A percentile compares a stretch with the other conserved stretches of the same genome.
These are phyloP conservation scores for Carallia brachiata DNA, from an alignment of 345 rosid species.

Conservation along the genomic window DNA sequence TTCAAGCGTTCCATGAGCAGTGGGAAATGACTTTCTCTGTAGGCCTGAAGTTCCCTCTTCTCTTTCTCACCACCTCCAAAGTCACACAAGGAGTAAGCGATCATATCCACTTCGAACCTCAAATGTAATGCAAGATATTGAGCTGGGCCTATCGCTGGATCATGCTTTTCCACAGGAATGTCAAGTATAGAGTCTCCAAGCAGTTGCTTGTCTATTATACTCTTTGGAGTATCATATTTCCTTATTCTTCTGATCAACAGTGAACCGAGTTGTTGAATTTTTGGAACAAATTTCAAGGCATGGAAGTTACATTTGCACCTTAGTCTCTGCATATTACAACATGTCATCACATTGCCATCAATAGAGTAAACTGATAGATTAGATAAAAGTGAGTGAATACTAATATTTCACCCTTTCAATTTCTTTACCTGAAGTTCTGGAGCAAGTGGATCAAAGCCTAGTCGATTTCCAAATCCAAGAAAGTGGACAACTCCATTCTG, in stretches of 20 bases:
- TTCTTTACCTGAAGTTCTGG: slow-evolving; percentile 65
- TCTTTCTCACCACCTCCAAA: slow-evolving; percentile 82
- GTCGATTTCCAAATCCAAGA: slow-evolving; percentile 88
- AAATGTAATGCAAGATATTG: slow-evolving; percentile 83
- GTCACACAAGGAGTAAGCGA: slow-evolving; percentile 86
- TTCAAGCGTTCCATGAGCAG: slow-evolving; percentile 64
- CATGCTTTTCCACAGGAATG: slow-evolving; percentile 24
- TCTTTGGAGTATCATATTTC: slow-evolving; percentile 35
- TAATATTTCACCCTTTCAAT: not conserved
- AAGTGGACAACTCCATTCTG: slow-evolving; percentile 69
- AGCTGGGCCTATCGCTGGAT: slow-evolving; percentile 29
- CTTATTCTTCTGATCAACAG: slow-evolving; percentile 69
- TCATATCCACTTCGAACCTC: slow-evolving; percentile 95
- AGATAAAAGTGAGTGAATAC: not conserved
- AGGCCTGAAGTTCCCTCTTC: slow-evolving; percentile 69
- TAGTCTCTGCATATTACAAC: slow-evolving; percentile 46
- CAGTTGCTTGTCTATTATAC: slow-evolving; percentile 58
- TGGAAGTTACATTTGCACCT: slow-evolving; percentile 97
- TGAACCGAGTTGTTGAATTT: slow-evolving; percentile 68
- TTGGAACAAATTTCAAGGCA: slow-evolving; percentile 67
- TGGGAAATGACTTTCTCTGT: slow-evolving; percentile 82
- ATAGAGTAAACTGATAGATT: not conserved
- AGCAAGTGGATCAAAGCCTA: slow-evolving; percentile 84
- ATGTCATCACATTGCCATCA: too few relatives aligned
- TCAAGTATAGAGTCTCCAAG: slow-evolving; percentile 50